Evolutionary conservation across 169 alveolate species (phyloP).

Genomic region (Condylostoma magnum): DNA sequence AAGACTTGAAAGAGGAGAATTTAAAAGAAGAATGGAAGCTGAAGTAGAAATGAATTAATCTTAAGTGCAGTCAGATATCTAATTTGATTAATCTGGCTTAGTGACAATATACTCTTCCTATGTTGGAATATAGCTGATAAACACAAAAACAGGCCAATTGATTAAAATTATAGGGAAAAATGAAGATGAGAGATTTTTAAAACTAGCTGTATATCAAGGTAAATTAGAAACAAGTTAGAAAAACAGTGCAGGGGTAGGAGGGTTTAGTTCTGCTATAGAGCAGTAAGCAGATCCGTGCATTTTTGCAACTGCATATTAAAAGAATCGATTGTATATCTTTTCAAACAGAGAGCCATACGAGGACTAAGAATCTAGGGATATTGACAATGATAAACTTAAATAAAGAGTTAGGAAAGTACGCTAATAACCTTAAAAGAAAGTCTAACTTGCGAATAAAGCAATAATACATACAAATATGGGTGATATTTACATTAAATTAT

Average conservation of each 20-base stretch:
- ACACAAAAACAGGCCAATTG: conserved; percentile 38
- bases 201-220: conserved; percentile 66
- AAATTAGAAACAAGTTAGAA: conserved; percentile 52
- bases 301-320: conserved; percentile 69
- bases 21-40: conserved; percentile 86
- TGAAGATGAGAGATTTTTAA: conserved; percentile 61
- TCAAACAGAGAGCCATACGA: conserved; percentile 83
- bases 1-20: conserved; percentile 89
- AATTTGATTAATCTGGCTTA: conserved; percentile 94
- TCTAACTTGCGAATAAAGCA: conserved; percentile 83
- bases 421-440: conserved; percentile 23
- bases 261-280: conserved; percentile 57
- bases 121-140: conserved; percentile 91
- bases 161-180: conserved; percentile 75
- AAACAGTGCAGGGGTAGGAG: conserved; percentile 26
- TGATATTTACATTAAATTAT: conserved; percentile 93
- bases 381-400: conserved; percentile 31
- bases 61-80: conserved; percentile 61
- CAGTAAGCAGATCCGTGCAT: conserved; percentile 77
- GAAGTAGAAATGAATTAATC: conserved; percentile 90
- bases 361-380: conserved; percentile 33
- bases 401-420: conserved; percentile 28
- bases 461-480: conserved; percentile 97
- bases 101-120: conserved; percentile 90
- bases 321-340: conserved; percentile 88